phyloP scores from a whole-genome alignment of 495 filamentous ascomycete genomes.

The Aspergillus incahuasiensis region DNA sequence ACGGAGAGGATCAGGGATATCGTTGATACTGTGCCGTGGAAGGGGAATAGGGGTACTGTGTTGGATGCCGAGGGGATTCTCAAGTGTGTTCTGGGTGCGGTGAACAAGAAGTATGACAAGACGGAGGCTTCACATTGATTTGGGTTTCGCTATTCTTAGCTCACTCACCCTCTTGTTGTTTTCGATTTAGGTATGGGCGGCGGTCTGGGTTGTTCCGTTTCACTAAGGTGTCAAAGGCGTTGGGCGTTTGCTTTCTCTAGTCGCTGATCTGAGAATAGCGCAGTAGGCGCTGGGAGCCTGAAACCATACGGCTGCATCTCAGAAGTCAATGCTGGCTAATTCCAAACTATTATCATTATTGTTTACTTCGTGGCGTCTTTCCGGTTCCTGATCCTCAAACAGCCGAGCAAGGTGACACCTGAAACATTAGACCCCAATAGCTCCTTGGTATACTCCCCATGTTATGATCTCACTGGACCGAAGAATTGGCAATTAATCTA shows the following conservation, averaged over 20 bases:
- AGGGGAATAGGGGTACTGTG: conserved; percentile 32
- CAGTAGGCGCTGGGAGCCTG: conserved; percentile 9
- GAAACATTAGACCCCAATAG: neutral
- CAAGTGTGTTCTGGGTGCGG: conserved; percentile 74
- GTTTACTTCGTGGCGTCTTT: neutral
- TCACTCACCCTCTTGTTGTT: conserved; percentile 7
- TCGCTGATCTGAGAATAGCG: neutral
- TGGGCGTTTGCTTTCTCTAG: neutral
- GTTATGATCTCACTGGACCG: conserved; percentile 4
- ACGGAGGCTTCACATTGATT: conserved; percentile 16
- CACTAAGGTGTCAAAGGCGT: neutral
- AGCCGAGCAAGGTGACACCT: neutral
- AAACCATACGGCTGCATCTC: neutral
- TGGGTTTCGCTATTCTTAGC: neutral
- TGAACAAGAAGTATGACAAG: conserved; percentile 30
- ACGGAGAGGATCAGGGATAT: conserved; percentile 70
- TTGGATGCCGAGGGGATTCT: conserved; percentile 67
- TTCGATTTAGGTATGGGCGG: neutral
- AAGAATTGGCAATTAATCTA: neutral
- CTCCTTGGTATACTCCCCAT: neutral
- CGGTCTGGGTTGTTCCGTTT: neutral
- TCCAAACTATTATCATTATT: neutral
- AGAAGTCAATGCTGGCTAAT: no score
- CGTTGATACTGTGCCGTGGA: conserved; percentile 87
- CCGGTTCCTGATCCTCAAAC: neutral